Evolutionary conservation across 2,329 filamentous ascomycete genomes (phyloP).

Genomic region (Tolypocladium amazonense): DNA sequence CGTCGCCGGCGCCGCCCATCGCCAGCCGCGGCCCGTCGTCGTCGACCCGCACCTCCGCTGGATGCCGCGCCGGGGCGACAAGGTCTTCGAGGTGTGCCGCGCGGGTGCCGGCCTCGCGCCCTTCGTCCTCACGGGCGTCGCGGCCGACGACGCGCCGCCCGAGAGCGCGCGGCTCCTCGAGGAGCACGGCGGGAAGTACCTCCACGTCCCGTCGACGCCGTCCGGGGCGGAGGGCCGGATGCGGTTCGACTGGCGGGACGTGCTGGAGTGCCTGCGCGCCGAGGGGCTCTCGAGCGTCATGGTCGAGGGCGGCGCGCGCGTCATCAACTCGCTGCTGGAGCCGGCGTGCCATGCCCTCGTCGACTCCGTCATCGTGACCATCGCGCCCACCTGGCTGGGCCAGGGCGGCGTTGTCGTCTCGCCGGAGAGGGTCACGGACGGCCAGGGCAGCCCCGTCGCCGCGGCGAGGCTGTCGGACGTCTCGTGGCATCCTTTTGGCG

Average conservation of each 20-base stretch:
- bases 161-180: slow-evolving; percentile 31
- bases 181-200: slow-evolving; percentile 41
- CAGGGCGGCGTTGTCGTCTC: slow-evolving; percentile 70
- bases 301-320: slow-evolving; percentile 77
- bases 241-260: slow-evolving; percentile 51
- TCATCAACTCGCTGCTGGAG: slow-evolving; percentile 74
- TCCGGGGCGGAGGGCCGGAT: slow-evolving; percentile 23
- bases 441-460: slow-evolving; percentile 40
- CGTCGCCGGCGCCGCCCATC: slow-evolving; percentile 45
- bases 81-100: slow-evolving; percentile 54
- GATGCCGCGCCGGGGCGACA: slow-evolving; percentile 47
- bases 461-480: slow-evolving; percentile 57
- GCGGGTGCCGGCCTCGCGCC: slow-evolving; percentile 61
- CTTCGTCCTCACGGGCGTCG: slow-evolving; percentile 51
- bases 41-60: slow-evolving; percentile 73
- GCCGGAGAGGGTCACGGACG: slow-evolving; percentile 46
- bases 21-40: slow-evolving; percentile 67
- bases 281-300: slow-evolving; percentile 69
- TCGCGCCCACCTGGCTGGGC: slow-evolving; percentile 87
- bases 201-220: slow-evolving; percentile 26
- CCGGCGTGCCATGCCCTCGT: slow-evolving; percentile 50
- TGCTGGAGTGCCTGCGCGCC: slow-evolving; percentile 46
- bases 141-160: slow-evolving; percentile 30
- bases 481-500: slow-evolving; percentile 67
- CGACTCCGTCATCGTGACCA: slow-evolving; percentile 73